A percentile compares a stretch with the other conserved stretches of the same genome.
Conservation (phyloP, 345 rosid genomes). For the Bruguiera gymnorhiza region DNA sequence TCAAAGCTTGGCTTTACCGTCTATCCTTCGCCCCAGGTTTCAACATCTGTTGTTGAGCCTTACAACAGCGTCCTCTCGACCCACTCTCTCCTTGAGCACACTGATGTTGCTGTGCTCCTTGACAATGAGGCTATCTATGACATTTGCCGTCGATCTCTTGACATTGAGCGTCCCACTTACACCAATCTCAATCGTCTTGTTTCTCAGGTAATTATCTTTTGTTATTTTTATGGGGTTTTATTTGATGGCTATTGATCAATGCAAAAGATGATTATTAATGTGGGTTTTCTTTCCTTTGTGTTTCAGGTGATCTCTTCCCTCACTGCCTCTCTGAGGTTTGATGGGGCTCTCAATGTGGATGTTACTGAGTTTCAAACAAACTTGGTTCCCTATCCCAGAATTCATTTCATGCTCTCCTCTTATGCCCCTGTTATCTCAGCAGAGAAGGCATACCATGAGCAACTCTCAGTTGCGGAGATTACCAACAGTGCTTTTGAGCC, state of each 20-base stretch:
- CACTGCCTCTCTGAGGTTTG: constrained; percentile 29
- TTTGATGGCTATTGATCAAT: background rate
- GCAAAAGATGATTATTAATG: background rate
- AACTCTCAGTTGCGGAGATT: constrained; percentile 25
- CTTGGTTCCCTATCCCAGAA: constrained; percentile 27
- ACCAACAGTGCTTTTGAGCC: constrained; percentile 30
- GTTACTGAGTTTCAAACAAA: constrained; percentile 30
- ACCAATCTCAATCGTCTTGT: constrained; percentile 26
- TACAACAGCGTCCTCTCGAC: constrained; percentile 26
- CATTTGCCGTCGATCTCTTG: constrained; percentile 27
- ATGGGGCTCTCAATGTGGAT: constrained; percentile 29
- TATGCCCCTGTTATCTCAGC: constrained; percentile 28
- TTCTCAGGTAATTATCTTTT: constrained; percentile 16
- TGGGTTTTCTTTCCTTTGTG: background rate
- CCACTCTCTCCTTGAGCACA: constrained; percentile 25
- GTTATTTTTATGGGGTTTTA: background rate
- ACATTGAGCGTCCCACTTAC: constrained; percentile 29
- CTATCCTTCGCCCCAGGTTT: constrained; percentile 25
- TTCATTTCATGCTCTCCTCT: constrained; percentile 30
- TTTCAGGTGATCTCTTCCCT: constrained; percentile 24
- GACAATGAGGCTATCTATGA: constrained; percentile 28
- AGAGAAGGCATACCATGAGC: constrained; percentile 27
- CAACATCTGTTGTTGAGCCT: constrained; percentile 28
- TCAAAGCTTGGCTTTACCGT: constrained; percentile 27
- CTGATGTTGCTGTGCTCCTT: constrained; percentile 21